A percentile compares a stretch with the other conserved stretches of the same genome.
phyloP scores from a whole-genome alignment of 78 protist genomes.

The Bodo saltans region DNA sequence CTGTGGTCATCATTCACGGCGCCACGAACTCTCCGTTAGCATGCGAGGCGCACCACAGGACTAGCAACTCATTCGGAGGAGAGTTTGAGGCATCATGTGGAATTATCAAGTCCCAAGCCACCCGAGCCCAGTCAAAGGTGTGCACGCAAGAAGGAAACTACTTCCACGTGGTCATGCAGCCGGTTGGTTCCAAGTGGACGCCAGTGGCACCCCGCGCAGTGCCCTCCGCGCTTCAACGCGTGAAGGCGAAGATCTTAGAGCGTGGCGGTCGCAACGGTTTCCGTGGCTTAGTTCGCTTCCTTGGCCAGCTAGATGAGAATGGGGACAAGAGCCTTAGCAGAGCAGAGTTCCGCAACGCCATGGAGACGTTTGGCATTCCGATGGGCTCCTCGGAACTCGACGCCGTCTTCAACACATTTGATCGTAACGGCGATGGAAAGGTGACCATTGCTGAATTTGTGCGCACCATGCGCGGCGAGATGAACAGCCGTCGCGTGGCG shows the following conservation, averaged over 20 bases:
- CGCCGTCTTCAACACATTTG: slow-evolving; percentile 4
- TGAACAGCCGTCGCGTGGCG: neutral
- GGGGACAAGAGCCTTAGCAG: slow-evolving; percentile 11
- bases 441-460: neutral
- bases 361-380: neutral
- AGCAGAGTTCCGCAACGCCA: neutral
- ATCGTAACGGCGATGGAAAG: slow-evolving; percentile 14
- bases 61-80: too few species aligned
- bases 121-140: too few species aligned
- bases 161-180: too few species aligned
- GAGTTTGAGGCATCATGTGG: too few species aligned
- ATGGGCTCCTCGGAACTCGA: neutral
- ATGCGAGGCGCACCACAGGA: too few species aligned
- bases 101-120: too few species aligned
- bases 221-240: neutral
- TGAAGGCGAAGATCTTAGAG: slow-evolving; percentile 6
- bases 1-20: neutral
- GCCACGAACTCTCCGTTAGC: neutral
- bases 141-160: too few species aligned
- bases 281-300: neutral
- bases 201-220: too few species aligned
- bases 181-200: too few species aligned
- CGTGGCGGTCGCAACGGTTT: neutral
- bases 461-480: neutral
- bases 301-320: slow-evolving; percentile 7